Evolutionary conservation across 495 filamentous ascomycete genomes (phyloP), one percentile per base, ranked within the genome.

Genomic region (Aspergillus nidulans): DNA sequence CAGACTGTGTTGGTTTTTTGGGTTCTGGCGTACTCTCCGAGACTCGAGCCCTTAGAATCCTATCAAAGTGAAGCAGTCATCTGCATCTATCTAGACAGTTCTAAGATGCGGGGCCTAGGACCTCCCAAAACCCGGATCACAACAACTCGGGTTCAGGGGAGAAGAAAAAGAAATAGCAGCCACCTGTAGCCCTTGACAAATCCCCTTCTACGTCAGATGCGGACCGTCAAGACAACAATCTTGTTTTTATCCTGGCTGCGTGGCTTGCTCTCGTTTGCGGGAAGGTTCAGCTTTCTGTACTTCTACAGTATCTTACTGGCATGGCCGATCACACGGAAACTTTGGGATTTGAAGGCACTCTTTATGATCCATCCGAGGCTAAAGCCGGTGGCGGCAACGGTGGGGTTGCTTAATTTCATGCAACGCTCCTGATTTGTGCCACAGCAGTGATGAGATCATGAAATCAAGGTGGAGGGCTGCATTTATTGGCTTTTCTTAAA

Each of bases 361-460:
- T n/a, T n/a, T n/a, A n/a, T 49, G 28, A 34, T 49, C 28, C 15
- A 39, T 39, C 20, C 2, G 7, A 23, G 9, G 12, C 20, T 39
- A n/a, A 39, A 32, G 32, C 26, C 36, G 18, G 47, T 39, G 36
- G 15, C n/a, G 13, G 32, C 32, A n/a, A 39, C 30, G 26, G 47
- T 49, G 47, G 47, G 47, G 47, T 32, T 49, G 13, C 20, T 49
- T 32, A 49, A 24, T 49, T 49, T 49, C 32, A 38, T 24, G 21
- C 4, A 38, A 39, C n/a, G 19, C 47, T 25, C 16, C 26, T 32
- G 32, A 49, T 39, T 36, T 25, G 36, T 32, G 47, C 18, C n/a
- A n/a, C n/a, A n/a, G n/a, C n/a, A n/a, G n/a, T 25, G 32, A 39
- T 49, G 47, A 23, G 47, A 38, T 25, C 32, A 49, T 39, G 32